Evolutionary conservation across 148 eudicot genomes (phyloP).

Genomic region (Rhododendron kiyosumense): DNA sequence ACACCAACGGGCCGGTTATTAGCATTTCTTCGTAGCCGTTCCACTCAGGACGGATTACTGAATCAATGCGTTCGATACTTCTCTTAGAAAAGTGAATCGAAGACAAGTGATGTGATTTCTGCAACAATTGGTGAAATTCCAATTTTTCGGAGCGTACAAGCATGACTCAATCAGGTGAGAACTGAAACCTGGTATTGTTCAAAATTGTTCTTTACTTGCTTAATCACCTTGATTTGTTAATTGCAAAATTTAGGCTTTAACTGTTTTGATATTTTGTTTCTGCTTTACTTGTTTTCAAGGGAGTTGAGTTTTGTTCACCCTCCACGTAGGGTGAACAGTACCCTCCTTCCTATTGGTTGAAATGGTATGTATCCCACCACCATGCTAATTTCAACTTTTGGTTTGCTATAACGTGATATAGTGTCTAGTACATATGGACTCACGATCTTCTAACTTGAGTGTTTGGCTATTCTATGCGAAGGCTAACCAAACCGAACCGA

Average conservation of each 20-base stretch:
- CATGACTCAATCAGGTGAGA: slow-evolving; percentile 16
- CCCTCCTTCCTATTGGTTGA: too few species aligned
- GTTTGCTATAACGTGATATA: neutral
- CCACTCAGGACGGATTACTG: neutral
- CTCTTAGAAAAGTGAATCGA: neutral
- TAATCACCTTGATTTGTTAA: neutral
- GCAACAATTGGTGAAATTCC: neutral
- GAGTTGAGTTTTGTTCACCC: too few species aligned
- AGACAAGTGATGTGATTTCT: neutral
- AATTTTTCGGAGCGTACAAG: neutral
- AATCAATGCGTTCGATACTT: neutral
- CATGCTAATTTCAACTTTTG: neutral
- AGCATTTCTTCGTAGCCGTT: neutral
- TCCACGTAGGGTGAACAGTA: too few species aligned
- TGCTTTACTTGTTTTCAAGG: too few species aligned
- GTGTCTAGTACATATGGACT: neutral
- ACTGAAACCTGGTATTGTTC: neutral
- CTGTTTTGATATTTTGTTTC: neutral
- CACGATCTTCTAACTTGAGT: neutral
- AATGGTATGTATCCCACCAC: too few species aligned
- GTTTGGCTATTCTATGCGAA: neutral
- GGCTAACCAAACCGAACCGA: too few species aligned
- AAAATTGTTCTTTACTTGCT: neutral
- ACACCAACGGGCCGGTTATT: too few species aligned
- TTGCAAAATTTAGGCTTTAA: too few species aligned